Conservation (phyloP, 2,329 filamentous ascomycete genomes). For the Fusarium proliferatum region DNA sequence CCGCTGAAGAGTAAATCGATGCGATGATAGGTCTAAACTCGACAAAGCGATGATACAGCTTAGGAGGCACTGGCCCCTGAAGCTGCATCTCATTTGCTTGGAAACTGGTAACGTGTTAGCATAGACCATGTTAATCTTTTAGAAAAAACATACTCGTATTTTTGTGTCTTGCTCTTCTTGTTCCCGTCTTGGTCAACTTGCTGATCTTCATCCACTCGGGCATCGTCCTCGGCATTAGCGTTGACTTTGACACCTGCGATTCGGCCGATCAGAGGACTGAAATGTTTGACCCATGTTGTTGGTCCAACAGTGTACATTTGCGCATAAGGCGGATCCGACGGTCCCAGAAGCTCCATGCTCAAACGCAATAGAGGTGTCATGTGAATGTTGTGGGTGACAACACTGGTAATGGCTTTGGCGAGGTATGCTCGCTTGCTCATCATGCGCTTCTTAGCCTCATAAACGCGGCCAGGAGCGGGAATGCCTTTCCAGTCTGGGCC, state of each 20-base stretch:
- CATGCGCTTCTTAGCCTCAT: conserved; percentile 82
- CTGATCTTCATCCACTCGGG: conserved; percentile 32
- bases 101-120: conserved; percentile 67
- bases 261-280: conserved; percentile 87
- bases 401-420: conserved; percentile 73
- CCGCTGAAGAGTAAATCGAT: conserved; percentile 84
- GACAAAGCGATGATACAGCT: conserved; percentile 91
- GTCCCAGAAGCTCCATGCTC: conserved; percentile 81
- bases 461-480: conserved; percentile 66
- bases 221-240: conserved; percentile 64
- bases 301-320: conserved; percentile 85
- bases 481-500: conserved; percentile 76
- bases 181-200: conserved; percentile 41
- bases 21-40: conserved; percentile 93
- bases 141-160: conserved; percentile 75
- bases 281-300: conserved; percentile 81
- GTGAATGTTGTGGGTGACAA: conserved; percentile 69
- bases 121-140: background rate
- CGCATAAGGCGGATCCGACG: conserved; percentile 74
- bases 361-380: conserved; percentile 78
- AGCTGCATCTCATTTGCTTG: conserved; percentile 94
- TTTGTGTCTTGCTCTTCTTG: conserved; percentile 68
- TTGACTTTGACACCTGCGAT: conserved; percentile 78
- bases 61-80: conserved; percentile 80
- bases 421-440: conserved; percentile 89